These are phyloP conservation scores for Allium cepa DNA, from an alignment of 106 monocot species.

Conservation along the genomic window DNA sequence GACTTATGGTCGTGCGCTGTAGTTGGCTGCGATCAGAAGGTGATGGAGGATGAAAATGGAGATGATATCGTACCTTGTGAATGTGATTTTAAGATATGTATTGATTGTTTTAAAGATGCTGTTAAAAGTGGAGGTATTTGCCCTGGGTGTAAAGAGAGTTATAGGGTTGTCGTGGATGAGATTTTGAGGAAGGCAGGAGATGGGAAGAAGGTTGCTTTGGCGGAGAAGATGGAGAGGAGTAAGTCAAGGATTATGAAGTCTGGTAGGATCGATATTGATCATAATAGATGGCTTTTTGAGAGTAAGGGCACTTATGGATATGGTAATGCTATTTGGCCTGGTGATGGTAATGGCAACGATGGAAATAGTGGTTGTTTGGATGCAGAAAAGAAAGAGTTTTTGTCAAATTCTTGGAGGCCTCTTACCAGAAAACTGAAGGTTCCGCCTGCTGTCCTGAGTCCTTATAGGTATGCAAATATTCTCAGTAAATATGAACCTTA, in stretches of 20 bases:
- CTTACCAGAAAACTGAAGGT: conserved; percentile 58
- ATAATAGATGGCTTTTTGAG: conserved; percentile 68
- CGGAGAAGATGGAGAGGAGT: conserved; percentile 28
- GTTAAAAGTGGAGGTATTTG: conserved; percentile 25
- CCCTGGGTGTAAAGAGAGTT: conserved; percentile 68
- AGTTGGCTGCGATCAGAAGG: conserved; percentile 43
- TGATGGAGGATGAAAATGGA: conserved; percentile 1
- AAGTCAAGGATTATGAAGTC: conserved; percentile 16
- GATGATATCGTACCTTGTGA: conserved; percentile 33
- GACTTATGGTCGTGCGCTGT: conserved; percentile 24
- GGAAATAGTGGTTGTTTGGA: conserved; percentile 19
- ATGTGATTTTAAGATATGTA: conserved; percentile 57
- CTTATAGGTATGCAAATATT: conserved; percentile 44
- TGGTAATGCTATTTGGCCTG: conserved; percentile 75
- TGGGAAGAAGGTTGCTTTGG: conserved; percentile 26
- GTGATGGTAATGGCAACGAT: conserved; percentile 31
- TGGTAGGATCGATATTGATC: conserved; percentile 42
- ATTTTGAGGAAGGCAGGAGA: conserved; percentile 4
- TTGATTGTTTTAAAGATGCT: conserved; percentile 57
- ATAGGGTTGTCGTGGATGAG: conserved; percentile 18
- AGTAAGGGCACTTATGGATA: conserved; percentile 80
- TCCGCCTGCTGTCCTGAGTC: conserved; percentile 63
- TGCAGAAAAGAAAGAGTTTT: conserved; percentile 51
- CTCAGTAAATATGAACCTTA: too few species aligned
- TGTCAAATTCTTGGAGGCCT: conserved; percentile 23